These are phyloP conservation scores for Penicillium coffeae DNA, from an alignment of 495 filamentous ascomycete species.

Conservation along the genomic window DNA sequence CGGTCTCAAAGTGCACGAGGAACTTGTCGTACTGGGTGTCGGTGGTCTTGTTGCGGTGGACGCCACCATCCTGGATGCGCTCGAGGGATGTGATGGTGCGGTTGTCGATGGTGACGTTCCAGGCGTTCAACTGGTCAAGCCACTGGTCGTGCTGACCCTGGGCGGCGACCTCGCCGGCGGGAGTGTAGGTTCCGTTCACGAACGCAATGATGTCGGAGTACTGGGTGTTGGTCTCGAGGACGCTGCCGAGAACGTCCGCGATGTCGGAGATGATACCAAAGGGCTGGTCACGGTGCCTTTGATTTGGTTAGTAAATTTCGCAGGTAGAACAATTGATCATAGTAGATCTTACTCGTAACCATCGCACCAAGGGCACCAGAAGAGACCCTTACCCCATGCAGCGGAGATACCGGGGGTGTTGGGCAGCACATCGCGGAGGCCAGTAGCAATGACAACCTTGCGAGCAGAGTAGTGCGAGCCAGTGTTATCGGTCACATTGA, in stretches of 20 bases:
- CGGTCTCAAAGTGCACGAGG: slow-evolving; percentile 49
- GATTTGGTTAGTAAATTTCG: neutral
- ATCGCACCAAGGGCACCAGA: slow-evolving; percentile 62
- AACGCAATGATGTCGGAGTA: slow-evolving; percentile 43
- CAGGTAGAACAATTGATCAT: neutral
- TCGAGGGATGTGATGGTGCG: slow-evolving; percentile 44
- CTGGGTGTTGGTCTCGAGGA: slow-evolving; percentile 48
- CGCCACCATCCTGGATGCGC: slow-evolving; percentile 42
- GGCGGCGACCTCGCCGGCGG: slow-evolving; percentile 31
- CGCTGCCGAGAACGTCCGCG: slow-evolving; percentile 35
- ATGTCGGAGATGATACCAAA: slow-evolving; percentile 49
- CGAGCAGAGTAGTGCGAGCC: slow-evolving; percentile 40
- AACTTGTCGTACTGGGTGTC: slow-evolving; percentile 48
- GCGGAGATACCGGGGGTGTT: slow-evolving; percentile 46
- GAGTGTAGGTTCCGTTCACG: slow-evolving; percentile 53
- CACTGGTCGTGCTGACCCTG: slow-evolving; percentile 39
- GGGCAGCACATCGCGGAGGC: slow-evolving; percentile 52
- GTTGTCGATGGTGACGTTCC: slow-evolving; percentile 52
- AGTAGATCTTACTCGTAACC: slow-evolving; percentile 34
- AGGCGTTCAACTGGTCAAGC: slow-evolving; percentile 42
- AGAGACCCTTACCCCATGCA: slow-evolving; percentile 55
- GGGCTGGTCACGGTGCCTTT: slow-evolving; percentile 47
- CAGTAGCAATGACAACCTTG: slow-evolving; percentile 54
- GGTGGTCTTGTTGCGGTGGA: slow-evolving; percentile 27
- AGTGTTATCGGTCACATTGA: slow-evolving; percentile 35